Conservation (phyloP, 2,329 filamentous ascomycete genomes). For the Rutstroemia sp. region DNA sequence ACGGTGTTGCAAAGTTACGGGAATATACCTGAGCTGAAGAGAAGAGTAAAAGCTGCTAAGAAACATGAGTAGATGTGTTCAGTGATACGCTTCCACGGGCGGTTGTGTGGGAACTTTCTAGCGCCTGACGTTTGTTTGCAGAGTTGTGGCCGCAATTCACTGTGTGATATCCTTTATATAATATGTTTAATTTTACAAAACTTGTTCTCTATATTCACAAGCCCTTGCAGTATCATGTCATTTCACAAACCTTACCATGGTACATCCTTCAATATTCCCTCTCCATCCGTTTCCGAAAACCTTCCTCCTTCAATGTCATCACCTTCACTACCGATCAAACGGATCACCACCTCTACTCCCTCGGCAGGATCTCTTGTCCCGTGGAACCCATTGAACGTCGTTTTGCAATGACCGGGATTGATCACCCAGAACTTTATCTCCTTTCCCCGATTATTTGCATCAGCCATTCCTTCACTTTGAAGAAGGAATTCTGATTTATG, state of each 20-base stretch:
- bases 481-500: conserved; percentile 14
- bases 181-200: not conserved
- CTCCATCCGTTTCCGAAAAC: not conserved
- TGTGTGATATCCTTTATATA: not conserved
- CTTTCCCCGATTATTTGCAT: conserved; percentile 2
- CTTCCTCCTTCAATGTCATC: not conserved
- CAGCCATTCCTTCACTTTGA: not conserved
- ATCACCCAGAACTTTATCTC: conserved; percentile 17
- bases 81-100: not conserved
- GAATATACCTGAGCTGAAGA: conserved; percentile 5
- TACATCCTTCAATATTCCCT: not conserved
- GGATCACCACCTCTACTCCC: conserved; percentile 24
- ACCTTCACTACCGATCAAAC: conserved; percentile 6
- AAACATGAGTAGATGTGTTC: not conserved
- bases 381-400: conserved; percentile 22
- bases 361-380: conserved; percentile 20
- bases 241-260: not conserved
- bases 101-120: not conserved
- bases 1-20: not conserved
- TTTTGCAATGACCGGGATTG: conserved; percentile 23
- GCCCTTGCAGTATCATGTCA: not conserved
- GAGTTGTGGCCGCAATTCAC: too few relatives aligned
- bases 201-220: not conserved
- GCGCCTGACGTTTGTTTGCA: not conserved
- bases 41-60: conserved; percentile 8